Evolutionary conservation across 2,329 filamentous ascomycete species (phyloP), one percentile per base, ranked within the genome.

Genomic region (Fusarium graminum): DNA sequence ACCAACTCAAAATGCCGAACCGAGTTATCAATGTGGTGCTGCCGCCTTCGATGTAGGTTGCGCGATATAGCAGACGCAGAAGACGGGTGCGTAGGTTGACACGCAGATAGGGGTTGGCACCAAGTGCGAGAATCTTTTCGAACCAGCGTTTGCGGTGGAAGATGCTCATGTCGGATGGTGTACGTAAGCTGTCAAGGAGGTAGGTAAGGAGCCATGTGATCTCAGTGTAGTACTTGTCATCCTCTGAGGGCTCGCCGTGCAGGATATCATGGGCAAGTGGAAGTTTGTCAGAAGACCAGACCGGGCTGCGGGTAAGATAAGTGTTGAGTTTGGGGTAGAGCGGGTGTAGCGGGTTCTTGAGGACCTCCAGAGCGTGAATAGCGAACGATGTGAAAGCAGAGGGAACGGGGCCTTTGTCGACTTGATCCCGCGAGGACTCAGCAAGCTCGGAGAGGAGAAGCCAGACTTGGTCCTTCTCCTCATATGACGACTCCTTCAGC

Each of bases 271-370:
- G 83, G 25, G 88, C 87, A n/a, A 94, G 82, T 9, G 95, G 85
- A 25, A 95, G 86, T 73, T 88, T 89, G 59, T 92, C 87, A 17
- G 89, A 74, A 13, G 89, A 84, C 94, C 94, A 98, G 25, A 83
- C 78, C 1, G 94, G 94, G 0, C 88, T 86, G 50, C 88, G 88
- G 22, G 92, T 92, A 34, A 98, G 85, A 76, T 94, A 97, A 7
- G 85, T 83, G 80, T 97, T 97, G 78, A 95, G 81, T 75, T 97
- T 97, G 58, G 88, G 87, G 75, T 97, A 98, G 36, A 97, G 85
- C 61, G 87, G 87, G 74, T 97, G 92, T 16, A 93, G 83, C 1
- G 94, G 94, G 63, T 92, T 89, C 22, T 84, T 85, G 43, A 97
- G 80, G 16, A 97, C 87, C 2, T 85, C 80, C 9, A 97, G 82